A percentile compares a stretch with the other conserved stretches of the same genome.
Evolutionary conservation across 116 monocot species (phyloP).

Genomic region (Cymodocea nodosa): DNA sequence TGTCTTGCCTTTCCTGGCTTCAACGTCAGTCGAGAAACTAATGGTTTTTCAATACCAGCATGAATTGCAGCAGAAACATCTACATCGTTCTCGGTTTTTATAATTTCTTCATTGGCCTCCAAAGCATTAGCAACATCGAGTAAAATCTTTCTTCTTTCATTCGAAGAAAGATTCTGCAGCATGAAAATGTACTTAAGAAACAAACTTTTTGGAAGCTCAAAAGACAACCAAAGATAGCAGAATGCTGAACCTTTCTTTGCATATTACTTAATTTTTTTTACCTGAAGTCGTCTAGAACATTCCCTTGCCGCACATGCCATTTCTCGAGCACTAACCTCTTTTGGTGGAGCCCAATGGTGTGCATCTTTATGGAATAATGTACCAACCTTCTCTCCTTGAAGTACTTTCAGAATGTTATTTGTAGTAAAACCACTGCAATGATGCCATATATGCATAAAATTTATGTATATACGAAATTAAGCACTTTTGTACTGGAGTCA

Average conservation of each 20-base stretch:
- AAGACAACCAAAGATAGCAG: background rate
- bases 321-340: conserved; percentile 45
- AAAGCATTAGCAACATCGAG: conserved; percentile 81
- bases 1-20: conserved; percentile 80
- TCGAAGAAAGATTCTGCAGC: conserved; percentile 58
- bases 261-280: conserved; percentile 8
- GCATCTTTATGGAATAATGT: conserved; percentile 86
- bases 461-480: background rate
- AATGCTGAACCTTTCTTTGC: background rate
- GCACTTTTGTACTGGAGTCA: background rate
- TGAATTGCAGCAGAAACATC: conserved; percentile 66
- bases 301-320: conserved; percentile 97
- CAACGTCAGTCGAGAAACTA: conserved; percentile 67
- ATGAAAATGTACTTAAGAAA: background rate
- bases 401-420: conserved; percentile 70
- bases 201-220: background rate
- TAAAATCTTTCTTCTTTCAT: conserved; percentile 69
- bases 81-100: conserved; percentile 67
- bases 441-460: conserved; percentile 6
- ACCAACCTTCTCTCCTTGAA: conserved; percentile 74
- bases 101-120: conserved; percentile 64
- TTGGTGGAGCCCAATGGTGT: conserved; percentile 25
- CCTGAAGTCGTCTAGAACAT: conserved; percentile 89
- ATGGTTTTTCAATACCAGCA: conserved; percentile 61
- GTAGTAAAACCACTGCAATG: conserved; percentile 66